Percentiles rank a stretch among this genome's conserved stretches.
phyloP scores from a whole-genome alignment of 192 early-diverging fungal genomes.

The Mortierella alpina region DNA sequence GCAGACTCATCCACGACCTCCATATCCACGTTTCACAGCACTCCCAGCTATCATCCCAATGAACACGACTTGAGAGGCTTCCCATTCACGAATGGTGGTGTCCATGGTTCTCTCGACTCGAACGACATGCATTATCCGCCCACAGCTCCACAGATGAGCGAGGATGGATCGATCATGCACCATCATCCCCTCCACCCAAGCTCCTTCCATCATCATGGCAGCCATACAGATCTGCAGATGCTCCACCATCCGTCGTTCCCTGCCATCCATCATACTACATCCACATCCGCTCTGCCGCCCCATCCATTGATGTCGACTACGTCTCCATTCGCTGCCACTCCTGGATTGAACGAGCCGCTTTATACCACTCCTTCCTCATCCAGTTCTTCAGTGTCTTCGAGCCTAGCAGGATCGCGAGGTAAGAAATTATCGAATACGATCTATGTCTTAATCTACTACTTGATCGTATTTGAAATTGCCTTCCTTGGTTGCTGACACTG shows the following conservation, averaged over 20 bases:
- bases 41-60: background rate
- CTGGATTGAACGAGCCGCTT: slow-evolving; percentile 41
- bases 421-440: background rate
- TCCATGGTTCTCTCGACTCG: slow-evolving; percentile 1
- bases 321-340: slow-evolving; percentile 27
- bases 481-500: no score
- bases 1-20: slow-evolving; percentile 33
- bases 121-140: slow-evolving; percentile 10
- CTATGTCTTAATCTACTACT: no score
- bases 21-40: slow-evolving; percentile 12
- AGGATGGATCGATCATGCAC: background rate
- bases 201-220: slow-evolving; percentile 15
- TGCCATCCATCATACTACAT: slow-evolving; percentile 16
- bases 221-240: slow-evolving; percentile 17
- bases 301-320: slow-evolving; percentile 42
- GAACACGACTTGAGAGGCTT: slow-evolving; percentile 13
- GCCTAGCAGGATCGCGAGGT: slow-evolving; percentile 30
- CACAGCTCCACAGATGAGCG: slow-evolving; percentile 6
- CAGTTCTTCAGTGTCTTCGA: slow-evolving; percentile 16
- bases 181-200: slow-evolving; percentile 21
- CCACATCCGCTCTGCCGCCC: slow-evolving; percentile 15
- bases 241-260: slow-evolving; percentile 19
- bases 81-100: background rate
- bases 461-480: no score
- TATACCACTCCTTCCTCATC: background rate